Evolutionary conservation across 768 basidiomycete species (phyloP).

Genomic region (Crassisporium funariophilum): DNA sequence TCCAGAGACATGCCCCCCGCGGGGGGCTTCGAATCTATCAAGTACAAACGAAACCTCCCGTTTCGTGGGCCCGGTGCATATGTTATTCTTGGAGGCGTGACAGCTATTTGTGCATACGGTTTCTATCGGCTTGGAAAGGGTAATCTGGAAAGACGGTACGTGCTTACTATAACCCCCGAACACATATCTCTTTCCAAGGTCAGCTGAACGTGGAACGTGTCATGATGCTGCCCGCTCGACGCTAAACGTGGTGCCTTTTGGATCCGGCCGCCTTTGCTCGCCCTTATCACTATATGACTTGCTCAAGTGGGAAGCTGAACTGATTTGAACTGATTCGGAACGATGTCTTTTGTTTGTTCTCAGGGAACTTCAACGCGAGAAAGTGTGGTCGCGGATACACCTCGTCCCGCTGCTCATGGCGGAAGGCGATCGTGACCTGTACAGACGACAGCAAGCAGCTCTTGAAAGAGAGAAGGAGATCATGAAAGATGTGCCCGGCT

Average conservation of each 20-base stretch:
- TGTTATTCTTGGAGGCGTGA: constrained; percentile 84
- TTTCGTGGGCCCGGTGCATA: constrained; percentile 84
- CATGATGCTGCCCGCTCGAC: constrained; percentile 57
- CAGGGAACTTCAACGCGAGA: constrained; percentile 93
- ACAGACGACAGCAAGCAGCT: constrained; percentile 79
- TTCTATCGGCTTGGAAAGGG: constrained; percentile 92
- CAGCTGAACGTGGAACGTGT: constrained; percentile 75
- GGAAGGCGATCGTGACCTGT: constrained; percentile 90
- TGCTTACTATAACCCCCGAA: constrained; percentile 22
- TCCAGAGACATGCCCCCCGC: constrained; percentile 92
- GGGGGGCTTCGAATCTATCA: constrained; percentile 90
- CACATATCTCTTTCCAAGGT: constrained; percentile 29
- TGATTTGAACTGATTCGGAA: constrained; percentile 48
- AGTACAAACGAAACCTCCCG: constrained; percentile 96
- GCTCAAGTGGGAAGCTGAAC: constrained; percentile 40
- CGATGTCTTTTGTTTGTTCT: constrained; percentile 17
- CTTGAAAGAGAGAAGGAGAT: constrained; percentile 81
- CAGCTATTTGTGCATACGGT: constrained; percentile 84
- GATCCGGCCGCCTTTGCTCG: constrained; percentile 57
- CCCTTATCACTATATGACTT: constrained; percentile 49
- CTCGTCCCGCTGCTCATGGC: constrained; percentile 90
- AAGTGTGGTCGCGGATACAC: constrained; percentile 94
- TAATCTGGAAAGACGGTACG: constrained; percentile 91
- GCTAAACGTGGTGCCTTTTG: constrained; percentile 66
- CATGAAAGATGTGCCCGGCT: constrained; percentile 92